phyloP scores from a whole-genome alignment of 2,329 filamentous ascomycete genomes.

The Hypomyces perniciosus region DNA sequence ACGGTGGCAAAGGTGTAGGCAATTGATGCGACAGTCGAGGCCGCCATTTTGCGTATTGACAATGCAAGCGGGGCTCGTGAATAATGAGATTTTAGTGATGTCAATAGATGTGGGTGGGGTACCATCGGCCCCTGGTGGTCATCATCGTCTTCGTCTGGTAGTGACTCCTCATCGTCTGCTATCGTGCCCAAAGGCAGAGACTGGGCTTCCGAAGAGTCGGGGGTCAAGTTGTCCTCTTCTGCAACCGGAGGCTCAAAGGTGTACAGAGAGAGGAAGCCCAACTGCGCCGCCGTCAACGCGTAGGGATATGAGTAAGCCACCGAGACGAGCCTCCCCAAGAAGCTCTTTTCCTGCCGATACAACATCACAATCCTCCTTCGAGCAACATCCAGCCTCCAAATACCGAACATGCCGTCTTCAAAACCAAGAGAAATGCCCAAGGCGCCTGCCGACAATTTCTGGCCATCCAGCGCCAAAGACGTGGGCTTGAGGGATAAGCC shows the following conservation, averaged over 20 bases:
- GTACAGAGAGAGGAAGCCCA: slow-evolving; percentile 72
- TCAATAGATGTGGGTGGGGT: slow-evolving; percentile 47
- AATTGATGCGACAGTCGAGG: slow-evolving; percentile 70
- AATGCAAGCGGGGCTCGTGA: slow-evolving; percentile 72
- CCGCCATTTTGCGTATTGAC: slow-evolving; percentile 65
- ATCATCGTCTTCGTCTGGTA: too few relatives aligned
- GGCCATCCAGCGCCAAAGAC: slow-evolving; percentile 60
- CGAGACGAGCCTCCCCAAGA: slow-evolving; percentile 60
- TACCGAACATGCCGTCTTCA: slow-evolving; percentile 61
- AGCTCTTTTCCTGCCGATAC: slow-evolving; percentile 57
- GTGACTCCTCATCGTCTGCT: too few relatives aligned
- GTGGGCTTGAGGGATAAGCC: slow-evolving; percentile 41
- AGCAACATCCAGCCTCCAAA: slow-evolving; percentile 56
- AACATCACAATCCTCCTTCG: slow-evolving; percentile 38
- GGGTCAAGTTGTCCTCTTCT: not conserved
- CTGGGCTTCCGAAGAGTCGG: not conserved
- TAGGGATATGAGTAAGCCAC: slow-evolving; percentile 71
- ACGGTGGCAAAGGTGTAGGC: slow-evolving; percentile 80
- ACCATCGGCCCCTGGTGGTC: too few relatives aligned
- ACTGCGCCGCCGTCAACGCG: slow-evolving; percentile 69
- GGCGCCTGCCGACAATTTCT: slow-evolving; percentile 33
- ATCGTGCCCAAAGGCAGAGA: not conserved
- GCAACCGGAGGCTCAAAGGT: slow-evolving; percentile 41
- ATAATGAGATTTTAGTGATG: slow-evolving; percentile 74
- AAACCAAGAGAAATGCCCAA: slow-evolving; percentile 66